phyloP scores from a whole-genome alignment of 1,284 basidiomycete species.

The Trametes versicolor region DNA sequence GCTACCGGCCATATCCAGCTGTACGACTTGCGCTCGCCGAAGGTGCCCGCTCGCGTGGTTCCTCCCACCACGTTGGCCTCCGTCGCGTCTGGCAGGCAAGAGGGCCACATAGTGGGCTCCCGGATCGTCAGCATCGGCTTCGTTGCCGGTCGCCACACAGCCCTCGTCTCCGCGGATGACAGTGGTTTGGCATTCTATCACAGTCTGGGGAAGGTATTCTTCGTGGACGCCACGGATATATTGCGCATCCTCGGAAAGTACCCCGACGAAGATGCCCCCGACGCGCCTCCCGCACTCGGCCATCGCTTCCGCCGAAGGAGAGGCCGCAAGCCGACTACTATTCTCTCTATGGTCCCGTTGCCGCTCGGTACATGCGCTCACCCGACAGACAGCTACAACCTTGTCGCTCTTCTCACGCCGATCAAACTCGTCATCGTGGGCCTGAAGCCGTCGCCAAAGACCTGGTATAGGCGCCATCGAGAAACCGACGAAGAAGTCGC shows the following conservation, averaged over 20 bases:
- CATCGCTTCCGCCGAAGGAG: conserved; percentile 45
- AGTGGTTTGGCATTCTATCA: conserved; percentile 96
- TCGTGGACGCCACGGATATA: conserved; percentile 95
- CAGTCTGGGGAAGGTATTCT: conserved; percentile 93
- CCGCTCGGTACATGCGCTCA: conserved; percentile 85
- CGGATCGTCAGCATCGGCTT: conserved; percentile 91
- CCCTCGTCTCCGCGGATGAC: conserved; percentile 92
- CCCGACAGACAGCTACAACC: conserved; percentile 83
- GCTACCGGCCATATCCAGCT: conserved; percentile 87
- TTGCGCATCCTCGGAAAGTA: conserved; percentile 95
- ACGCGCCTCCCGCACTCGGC: conserved; percentile 25
- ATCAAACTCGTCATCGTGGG: conserved; percentile 94
- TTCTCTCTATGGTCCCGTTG: conserved; percentile 84
- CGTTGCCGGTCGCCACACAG: conserved; percentile 94
- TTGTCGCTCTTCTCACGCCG: conserved; percentile 90
- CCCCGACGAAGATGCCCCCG: conserved; percentile 61
- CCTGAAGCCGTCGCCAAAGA: conserved; percentile 90
- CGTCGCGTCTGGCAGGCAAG: conserved; percentile 85
- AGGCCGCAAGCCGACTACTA: conserved; percentile 59
- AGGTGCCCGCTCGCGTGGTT: conserved; percentile 74
- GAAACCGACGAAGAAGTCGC: conserved; percentile 55
- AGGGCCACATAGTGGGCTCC: conserved; percentile 91
- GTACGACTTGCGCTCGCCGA: conserved; percentile 83
- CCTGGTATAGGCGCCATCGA: conserved; percentile 90
- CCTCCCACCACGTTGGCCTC: conserved; percentile 73